Percentiles rank a stretch among this genome's conserved stretches.
phyloP scores from a whole-genome alignment of 768 basidiomycete species.

The Cubamyces lactineus region DNA sequence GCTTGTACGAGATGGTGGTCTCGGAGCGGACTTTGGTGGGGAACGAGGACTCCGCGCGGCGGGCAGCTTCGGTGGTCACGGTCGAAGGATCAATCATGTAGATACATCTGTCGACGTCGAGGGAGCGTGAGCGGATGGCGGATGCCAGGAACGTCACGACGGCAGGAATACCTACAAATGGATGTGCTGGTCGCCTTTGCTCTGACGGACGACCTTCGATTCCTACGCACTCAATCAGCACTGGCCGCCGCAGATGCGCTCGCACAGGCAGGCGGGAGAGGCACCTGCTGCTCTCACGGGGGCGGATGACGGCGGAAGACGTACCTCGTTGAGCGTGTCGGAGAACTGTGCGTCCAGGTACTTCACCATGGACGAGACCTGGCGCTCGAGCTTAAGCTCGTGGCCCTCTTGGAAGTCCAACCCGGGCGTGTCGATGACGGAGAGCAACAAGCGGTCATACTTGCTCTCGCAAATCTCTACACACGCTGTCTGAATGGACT shows the following conservation, averaged over 20 bases:
- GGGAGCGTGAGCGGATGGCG: conserved; percentile 23
- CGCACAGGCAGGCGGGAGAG: not conserved
- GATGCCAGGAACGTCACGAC: conserved; percentile 22
- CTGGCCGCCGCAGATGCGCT: not conserved
- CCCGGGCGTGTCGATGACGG: conserved; percentile 86
- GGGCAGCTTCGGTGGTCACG: conserved; percentile 57
- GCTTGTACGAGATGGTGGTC: conserved; percentile 58
- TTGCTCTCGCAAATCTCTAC: conserved; percentile 85
- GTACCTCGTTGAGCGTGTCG: conserved; percentile 85
- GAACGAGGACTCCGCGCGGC: conserved; percentile 51
- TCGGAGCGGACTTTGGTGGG: conserved; percentile 68
- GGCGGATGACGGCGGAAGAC: conserved; percentile 22
- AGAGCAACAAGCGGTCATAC: conserved; percentile 76
- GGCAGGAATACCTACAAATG: conserved; percentile 65
- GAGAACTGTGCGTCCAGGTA: conserved; percentile 82
- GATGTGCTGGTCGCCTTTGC: conserved; percentile 88
- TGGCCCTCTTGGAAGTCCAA: conserved; percentile 73
- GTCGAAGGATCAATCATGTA: conserved; percentile 84
- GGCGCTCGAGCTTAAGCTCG: conserved; percentile 79
- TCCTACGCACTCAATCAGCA: conserved; percentile 50
- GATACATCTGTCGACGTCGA: conserved; percentile 58
- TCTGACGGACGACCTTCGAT: conserved; percentile 85
- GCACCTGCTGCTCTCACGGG: not conserved
- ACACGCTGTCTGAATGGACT: conserved; percentile 65
- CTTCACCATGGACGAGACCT: conserved; percentile 73